Base-by-base conservation (phyloP, 129 eudicot genomes). In the Pseudognaphalium luteoalbum region DNA sequence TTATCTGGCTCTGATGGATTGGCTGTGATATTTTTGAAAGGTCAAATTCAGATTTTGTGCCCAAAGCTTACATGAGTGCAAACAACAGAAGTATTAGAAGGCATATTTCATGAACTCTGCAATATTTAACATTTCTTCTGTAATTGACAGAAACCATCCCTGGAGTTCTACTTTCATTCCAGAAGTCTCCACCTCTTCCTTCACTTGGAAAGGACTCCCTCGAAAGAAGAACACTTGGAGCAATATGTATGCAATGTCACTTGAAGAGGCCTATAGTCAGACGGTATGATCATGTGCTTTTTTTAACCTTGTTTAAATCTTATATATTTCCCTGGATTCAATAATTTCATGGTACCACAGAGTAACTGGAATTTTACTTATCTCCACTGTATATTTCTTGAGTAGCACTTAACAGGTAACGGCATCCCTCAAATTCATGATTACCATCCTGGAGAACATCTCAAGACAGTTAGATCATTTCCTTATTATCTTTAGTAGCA, bases 181-280 rank as follows among this genome's bases (percentile, higher is more conserved):
- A 17, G 82, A 68, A 66, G 33, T 77, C 51, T 76, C 78, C 6
- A 60, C 70, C 39, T 81, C 88, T 78, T 74, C 86, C 63, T 75
- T 83, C 72, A 59, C 75, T 63, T 42, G 81, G 52, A 75, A 70
- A 73, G 83, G 78, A 78, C 51, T 70, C 32, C 16, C 76, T 60
- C 76, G 21, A 44, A 81, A 79, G 83, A 81, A 70, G 32, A 81
- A 70, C 74, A 66, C 20, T 68, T 71, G 82, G 71, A 78, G 77
- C 34, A 83, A 67, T 70, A 75, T 60, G 65, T 85, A 78, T 79
- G 88, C 81, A 68, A 71, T 78, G 70, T 85, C 80, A 76, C 84
- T 79, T 73, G 77, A 79, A 79, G 89, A 85, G 52, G 63, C 83
- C 60, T 52, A 21, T 28, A 82, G 66, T 72, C 82, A 85, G 21